Evolutionary conservation across 2,329 filamentous ascomycete species (phyloP), one percentile per base, ranked within the genome.

Genomic region (Microdochium trichocladiopsis): DNA sequence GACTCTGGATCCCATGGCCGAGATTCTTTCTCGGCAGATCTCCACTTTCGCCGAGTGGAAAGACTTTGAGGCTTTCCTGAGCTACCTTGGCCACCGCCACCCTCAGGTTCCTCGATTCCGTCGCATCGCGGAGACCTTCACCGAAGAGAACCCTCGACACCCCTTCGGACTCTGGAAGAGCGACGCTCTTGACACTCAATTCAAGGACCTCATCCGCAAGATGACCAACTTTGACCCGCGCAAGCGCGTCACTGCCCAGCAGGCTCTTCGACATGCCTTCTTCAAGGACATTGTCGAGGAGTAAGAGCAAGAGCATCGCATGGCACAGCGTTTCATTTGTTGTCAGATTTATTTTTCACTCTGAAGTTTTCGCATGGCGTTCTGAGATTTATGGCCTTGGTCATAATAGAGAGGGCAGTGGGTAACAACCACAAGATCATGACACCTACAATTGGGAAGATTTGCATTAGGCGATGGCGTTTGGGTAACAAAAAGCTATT

Each of bases 31-130:
- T 55, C 69, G 70, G 22, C 74, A 76, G 55, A 66, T 77, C 14
- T 78, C 73, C 2, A 73, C 72, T 57, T 77, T 77, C 59, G 68
- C 67, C 43, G 69, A 77, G 55, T 61, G 64, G 60, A 61, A 73
- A 4, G 66, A 68, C 37, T 64, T 75, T 37, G 62, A 67, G 33
- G 68, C 63, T 21, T 64, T 77, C 52, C 57, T 77, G 36, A 62
- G 67, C 48, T 68, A 72, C 58, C 66, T 76, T 47, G 70, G 69
- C 25, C 61, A 61, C 6, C 60, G 68, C 22, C 72, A 68, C 55
- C 69, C 68, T 18, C 75, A 67, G 66, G 60, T 61, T 25, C 52
- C 67, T 31, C 61, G 70, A 31, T 66, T 75, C 45, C 61, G 65
- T 48, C 63, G 68, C 37, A 64, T 72, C 48, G 59, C 62, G 25